phyloP scores from a whole-genome alignment of 257 asterid genomes.

The Penstemon newberryi region DNA sequence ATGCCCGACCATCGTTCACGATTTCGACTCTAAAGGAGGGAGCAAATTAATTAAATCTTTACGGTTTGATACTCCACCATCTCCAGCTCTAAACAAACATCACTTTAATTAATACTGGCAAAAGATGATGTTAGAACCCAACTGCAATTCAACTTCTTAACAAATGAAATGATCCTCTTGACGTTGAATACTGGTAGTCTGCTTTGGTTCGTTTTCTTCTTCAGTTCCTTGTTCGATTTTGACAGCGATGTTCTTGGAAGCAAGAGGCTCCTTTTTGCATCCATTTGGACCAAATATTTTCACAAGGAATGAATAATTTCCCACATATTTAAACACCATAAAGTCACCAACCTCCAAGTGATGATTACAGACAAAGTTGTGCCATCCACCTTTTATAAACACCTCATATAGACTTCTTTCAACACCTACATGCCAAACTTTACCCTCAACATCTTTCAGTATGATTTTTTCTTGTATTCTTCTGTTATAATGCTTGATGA shows the following conservation, averaged over 20 bases:
- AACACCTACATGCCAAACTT: slow-evolving; percentile 35
- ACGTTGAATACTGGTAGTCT: neutral
- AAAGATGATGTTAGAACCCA: no score
- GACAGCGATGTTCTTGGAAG: neutral
- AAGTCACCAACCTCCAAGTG: slow-evolving; percentile 38
- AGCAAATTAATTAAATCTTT: no score
- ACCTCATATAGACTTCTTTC: slow-evolving; percentile 32
- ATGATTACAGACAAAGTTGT: slow-evolving; percentile 30
- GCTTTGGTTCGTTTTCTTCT: slow-evolving; percentile 24
- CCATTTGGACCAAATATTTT: slow-evolving; percentile 34
- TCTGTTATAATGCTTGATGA: slow-evolving; percentile 25
- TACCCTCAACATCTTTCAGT: slow-evolving; percentile 37
- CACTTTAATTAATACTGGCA: no score
- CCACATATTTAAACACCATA: slow-evolving; percentile 35
- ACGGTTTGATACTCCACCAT: no score
- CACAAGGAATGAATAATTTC: slow-evolving; percentile 32
- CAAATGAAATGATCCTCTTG: neutral
- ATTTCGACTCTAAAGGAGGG: no score
- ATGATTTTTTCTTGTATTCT: slow-evolving; percentile 25
- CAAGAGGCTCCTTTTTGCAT: slow-evolving; percentile 36
- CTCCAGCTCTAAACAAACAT: no score
- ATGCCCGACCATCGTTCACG: no score
- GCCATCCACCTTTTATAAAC: slow-evolving; percentile 44
- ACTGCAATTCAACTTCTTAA: neutral
- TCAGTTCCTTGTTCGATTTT: slow-evolving; percentile 20